These are phyloP conservation scores for Moesziomyces aphidis DNA, from an alignment of 1,284 basidiomycete species.

Conservation along the genomic window DNA sequence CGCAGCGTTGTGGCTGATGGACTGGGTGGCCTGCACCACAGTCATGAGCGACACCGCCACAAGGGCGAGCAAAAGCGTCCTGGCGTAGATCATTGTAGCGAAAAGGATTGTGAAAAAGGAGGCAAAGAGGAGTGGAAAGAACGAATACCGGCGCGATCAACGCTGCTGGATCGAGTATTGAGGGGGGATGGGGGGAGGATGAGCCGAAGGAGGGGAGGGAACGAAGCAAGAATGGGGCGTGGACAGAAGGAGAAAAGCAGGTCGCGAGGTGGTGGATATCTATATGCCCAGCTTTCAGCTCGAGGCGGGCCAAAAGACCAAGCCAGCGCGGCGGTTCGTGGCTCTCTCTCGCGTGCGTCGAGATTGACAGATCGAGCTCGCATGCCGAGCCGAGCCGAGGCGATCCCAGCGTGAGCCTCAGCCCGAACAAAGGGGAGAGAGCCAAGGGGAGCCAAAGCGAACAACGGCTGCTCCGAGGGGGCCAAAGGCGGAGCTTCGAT, in stretches of 20 bases:
- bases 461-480: no score
- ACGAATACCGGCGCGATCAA: conserved; percentile 39
- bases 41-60: conserved; percentile 33
- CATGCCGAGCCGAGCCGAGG: no score
- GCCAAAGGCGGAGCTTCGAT: no score
- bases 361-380: no score
- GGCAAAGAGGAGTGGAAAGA: background rate
- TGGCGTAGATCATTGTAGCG: conserved; percentile 27
- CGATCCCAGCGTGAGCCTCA: no score
- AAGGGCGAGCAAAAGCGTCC: conserved; percentile 35
- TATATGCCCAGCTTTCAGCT: background rate
- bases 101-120: conserved; percentile 3
- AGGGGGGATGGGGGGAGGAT: background rate
- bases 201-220: conserved; percentile 4
- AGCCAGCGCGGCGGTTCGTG: no score
- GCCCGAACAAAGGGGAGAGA: no score
- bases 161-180: conserved; percentile 24
- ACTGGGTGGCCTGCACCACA: conserved; percentile 38
- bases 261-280: background rate
- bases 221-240: background rate
- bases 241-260: background rate
- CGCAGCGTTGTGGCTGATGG: conserved; percentile 42
- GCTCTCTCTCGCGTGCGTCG: no score
- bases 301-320: no score
- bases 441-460: no score